Conservation (phyloP, 495 filamentous ascomycete genomes). For the Aspergillus diversus region DNA sequence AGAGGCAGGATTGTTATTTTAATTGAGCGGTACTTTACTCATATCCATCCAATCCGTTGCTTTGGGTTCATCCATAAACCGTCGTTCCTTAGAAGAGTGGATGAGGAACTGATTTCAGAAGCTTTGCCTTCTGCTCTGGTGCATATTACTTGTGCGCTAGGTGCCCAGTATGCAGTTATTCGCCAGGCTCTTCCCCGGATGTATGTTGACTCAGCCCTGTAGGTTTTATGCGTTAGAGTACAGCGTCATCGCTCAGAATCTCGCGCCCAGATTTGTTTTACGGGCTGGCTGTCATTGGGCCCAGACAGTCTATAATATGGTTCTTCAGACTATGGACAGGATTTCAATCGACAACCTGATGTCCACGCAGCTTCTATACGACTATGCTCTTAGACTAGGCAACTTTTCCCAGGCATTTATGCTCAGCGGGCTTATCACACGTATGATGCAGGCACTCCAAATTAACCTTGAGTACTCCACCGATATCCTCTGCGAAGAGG, state of each 20-base stretch:
- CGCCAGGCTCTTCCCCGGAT: no score
- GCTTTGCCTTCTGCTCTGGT: constrained; percentile 31
- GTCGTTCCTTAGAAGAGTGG: constrained; percentile 36
- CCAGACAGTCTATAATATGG: constrained; percentile 28
- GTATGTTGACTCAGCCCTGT: neutral
- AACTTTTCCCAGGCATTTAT: constrained; percentile 43
- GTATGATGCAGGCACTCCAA: constrained; percentile 43
- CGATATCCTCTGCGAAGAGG: constrained; percentile 36
- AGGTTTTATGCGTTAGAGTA: constrained; percentile 36
- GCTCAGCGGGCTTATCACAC: constrained; percentile 40
- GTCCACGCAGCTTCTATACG: constrained; percentile 38
- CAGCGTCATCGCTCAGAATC: constrained; percentile 19
- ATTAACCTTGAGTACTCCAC: constrained; percentile 42
- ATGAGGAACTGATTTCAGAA: constrained; percentile 23
- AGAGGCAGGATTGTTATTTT: constrained; percentile 28
- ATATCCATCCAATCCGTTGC: constrained; percentile 41
- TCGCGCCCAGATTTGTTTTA: constrained; percentile 22
- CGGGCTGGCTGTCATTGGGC: constrained; percentile 35
- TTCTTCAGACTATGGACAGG: constrained; percentile 35
- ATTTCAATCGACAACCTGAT: constrained; percentile 41
- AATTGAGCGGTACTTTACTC: constrained; percentile 41
- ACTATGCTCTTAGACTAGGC: constrained; percentile 37
- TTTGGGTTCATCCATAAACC: constrained; percentile 44
- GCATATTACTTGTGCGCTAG: constrained; percentile 40
- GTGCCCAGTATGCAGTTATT: constrained; percentile 36